Percentiles rank a stretch among this genome's conserved stretches.
Conservation (phyloP, 2,329 filamentous ascomycete species). For the Fusarium neocosmosporiellum region DNA sequence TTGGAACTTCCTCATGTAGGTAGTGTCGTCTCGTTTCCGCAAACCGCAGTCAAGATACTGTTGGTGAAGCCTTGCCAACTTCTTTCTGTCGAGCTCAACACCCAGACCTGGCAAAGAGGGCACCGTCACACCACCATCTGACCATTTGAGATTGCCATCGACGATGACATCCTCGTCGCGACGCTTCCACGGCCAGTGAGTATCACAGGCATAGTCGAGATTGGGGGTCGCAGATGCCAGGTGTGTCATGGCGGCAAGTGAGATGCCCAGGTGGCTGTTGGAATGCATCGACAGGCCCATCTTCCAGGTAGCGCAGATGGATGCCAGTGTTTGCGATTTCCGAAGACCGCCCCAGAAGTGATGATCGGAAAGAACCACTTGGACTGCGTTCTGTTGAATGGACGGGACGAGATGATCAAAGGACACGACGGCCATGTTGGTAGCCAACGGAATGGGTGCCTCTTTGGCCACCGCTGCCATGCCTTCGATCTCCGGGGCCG, state of each 20-base stretch:
- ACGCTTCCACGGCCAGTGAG: slow-evolving; percentile 58
- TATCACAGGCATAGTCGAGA: slow-evolving; percentile 57
- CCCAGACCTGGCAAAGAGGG: slow-evolving; percentile 51
- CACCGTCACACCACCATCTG: slow-evolving; percentile 49
- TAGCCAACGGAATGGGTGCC: slow-evolving; percentile 55
- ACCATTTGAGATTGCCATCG: slow-evolving; percentile 52
- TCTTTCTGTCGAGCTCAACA: slow-evolving; percentile 52
- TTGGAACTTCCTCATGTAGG: slow-evolving; percentile 50
- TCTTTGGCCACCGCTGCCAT: slow-evolving; percentile 56
- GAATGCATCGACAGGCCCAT: slow-evolving; percentile 57
- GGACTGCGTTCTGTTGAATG: slow-evolving; percentile 53
- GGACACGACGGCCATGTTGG: slow-evolving; percentile 57
- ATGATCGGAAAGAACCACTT: slow-evolving; percentile 55
- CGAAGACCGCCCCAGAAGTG: slow-evolving; percentile 58
- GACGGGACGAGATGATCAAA: slow-evolving; percentile 53
- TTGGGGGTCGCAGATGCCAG: slow-evolving; percentile 54
- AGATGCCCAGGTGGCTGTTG: slow-evolving; percentile 56
- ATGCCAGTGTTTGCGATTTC: slow-evolving; percentile 52
- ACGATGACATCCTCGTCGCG: slow-evolving; percentile 55
- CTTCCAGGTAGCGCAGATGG: slow-evolving; percentile 53
- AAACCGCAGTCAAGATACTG: slow-evolving; percentile 53
- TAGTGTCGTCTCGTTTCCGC: slow-evolving; percentile 51
- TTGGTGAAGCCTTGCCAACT: slow-evolving; percentile 49
- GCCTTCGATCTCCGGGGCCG: slow-evolving; percentile 53
- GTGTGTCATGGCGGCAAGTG: slow-evolving; percentile 57